These are phyloP conservation scores for Ajuga reptans DNA, from an alignment of 305 asterid species.

Conservation along the genomic window DNA sequence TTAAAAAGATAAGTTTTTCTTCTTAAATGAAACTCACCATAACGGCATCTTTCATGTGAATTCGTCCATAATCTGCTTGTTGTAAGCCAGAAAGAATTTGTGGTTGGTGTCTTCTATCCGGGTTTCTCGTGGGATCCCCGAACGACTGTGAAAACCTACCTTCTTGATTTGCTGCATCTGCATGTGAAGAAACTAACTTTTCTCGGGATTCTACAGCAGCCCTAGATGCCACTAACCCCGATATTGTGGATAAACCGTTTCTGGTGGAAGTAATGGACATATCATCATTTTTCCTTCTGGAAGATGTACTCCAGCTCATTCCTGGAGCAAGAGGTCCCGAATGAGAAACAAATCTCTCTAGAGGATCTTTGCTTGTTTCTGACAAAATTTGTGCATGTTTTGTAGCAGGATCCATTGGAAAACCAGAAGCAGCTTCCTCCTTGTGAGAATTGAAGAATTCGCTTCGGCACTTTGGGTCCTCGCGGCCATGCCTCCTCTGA, in stretches of 20 bases:
- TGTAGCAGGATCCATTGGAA: conserved; percentile 27
- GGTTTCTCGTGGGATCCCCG: conserved; percentile 37
- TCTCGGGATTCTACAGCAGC: conserved; percentile 41
- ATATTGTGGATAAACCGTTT: conserved; percentile 31
- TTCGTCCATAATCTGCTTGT: conserved; percentile 35
- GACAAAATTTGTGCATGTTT: conserved; percentile 24
- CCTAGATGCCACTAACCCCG: conserved; percentile 48
- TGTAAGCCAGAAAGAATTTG: conserved; percentile 36
- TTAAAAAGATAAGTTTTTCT: neutral
- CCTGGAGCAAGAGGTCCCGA: conserved; percentile 71
- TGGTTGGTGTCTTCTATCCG: conserved; percentile 31
- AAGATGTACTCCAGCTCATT: conserved; percentile 33
- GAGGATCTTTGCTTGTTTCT: conserved; percentile 33
- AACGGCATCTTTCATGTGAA: conserved; percentile 30
- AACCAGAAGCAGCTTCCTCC: conserved; percentile 34
- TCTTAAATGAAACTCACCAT: conserved; percentile 26
- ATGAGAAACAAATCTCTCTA: conserved; percentile 35
- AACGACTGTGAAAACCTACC: conserved; percentile 39
- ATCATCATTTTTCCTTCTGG: conserved; percentile 36
- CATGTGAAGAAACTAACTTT: conserved; percentile 25
- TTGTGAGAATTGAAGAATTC: conserved; percentile 33
- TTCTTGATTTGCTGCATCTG: conserved; percentile 29
- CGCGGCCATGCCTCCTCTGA: conserved; percentile 53
- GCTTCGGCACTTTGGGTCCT: conserved; percentile 39
- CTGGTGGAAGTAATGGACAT: conserved; percentile 27